Evolutionary conservation across 257 asterid species (phyloP).

Genomic region (Nicotiana obtusifolia): DNA sequence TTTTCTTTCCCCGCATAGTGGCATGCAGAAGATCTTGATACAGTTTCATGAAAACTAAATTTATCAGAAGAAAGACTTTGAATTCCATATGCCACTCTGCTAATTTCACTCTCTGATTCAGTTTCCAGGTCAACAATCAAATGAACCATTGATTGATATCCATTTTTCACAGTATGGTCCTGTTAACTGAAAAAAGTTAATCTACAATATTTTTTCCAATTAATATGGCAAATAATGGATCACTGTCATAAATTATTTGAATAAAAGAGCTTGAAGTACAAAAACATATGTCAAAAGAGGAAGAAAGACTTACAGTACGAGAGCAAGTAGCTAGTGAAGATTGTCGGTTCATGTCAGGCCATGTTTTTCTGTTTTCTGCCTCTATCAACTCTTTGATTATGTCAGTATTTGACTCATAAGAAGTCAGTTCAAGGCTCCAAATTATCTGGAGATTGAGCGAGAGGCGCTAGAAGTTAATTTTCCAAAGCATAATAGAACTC

Average conservation of each 20-base stretch:
- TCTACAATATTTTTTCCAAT: not conserved
- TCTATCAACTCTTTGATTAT: slow-evolving; percentile 14
- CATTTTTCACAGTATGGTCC: not conserved
- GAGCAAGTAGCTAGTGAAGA: not conserved
- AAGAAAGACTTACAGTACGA: slow-evolving; percentile 2
- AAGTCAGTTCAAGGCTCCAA: slow-evolving; percentile 16
- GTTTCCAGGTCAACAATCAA: not conserved
- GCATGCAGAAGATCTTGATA: not conserved
- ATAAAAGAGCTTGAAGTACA: not conserved
- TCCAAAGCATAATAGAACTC: not conserved
- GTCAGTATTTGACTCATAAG: slow-evolving; percentile 16
- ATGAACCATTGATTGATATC: slow-evolving; percentile 2
- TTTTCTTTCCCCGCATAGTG: not conserved
- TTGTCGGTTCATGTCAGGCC: not conserved
- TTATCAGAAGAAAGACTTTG: slow-evolving; percentile 1
- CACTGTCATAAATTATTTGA: not conserved
- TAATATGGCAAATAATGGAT: not conserved
- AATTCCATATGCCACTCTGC: not conserved
- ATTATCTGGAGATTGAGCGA: not conserved
- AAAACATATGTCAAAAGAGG: not conserved
- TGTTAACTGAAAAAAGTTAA: not conserved
- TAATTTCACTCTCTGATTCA: slow-evolving; percentile 1
- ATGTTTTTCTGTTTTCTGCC: not conserved
- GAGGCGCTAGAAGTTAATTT: not conserved
- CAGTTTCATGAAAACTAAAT: not conserved